Evolutionary conservation across 225 moss, liverwort and hornwort species (phyloP), one percentile per base, ranked within the genome.

Genomic region (Marchantia polymorpha): DNA sequence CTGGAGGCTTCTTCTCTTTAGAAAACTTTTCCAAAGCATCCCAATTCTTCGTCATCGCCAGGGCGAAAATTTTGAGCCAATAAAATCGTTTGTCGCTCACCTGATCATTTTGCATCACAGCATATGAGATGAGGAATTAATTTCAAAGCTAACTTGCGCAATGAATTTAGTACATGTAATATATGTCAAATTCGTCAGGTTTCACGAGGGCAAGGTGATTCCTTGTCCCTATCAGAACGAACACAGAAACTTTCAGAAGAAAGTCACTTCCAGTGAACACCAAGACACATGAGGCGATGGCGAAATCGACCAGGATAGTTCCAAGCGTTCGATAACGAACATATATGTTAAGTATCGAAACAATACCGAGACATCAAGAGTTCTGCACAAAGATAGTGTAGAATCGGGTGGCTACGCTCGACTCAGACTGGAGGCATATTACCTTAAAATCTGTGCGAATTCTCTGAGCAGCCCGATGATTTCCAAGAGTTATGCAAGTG

Each of bases 21-120:
- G 99, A 99, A 61, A 99, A 99, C 80, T 95, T 99, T 87, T 99
- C 99, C 75, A 99, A 83, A 69, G 93, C 93, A 26, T 93, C 99
- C 92, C 92, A 99, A 68, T 99, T 92, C 84, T 91, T 95, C 53
- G 92, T 91, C 68, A 91, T 88, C 81, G 93, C 99, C 69, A 99
- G 90, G 12, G 99, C 95, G 77, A 90, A 91, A 52, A 93, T 89
- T 90, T 99, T 99, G 64, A 95, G 90, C 95, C 95, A 93, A 77
- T 95, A 99, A 82, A 95, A 99, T 70, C 95, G 88, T 87, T 91
- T 99, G 67, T 99, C 99, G 82, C 93, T 91, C 79, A 99, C 91
- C 94, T 96, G 87, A 65, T 72, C 78, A 68, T 52, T 48, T 49
- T 20, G 48, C 8, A 17, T 48, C 46, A 39, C 15, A 46, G 48